Base-by-base conservation (phyloP, 345 rosid genomes). In the Balakata baccata region DNA sequence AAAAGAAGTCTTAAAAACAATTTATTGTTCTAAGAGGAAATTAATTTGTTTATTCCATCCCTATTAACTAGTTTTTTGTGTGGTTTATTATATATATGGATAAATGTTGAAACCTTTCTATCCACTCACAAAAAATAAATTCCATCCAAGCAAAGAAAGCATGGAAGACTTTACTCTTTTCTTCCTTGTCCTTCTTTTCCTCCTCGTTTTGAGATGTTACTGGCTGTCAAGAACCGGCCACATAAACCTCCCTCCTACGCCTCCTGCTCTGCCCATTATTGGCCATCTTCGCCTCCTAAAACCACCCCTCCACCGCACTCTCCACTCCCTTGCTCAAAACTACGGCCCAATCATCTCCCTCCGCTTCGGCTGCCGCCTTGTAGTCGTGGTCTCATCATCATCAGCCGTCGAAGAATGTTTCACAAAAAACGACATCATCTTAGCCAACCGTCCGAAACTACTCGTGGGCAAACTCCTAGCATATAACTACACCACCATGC, bases 321-420 rank as follows among this genome's bases (percentile, higher is more conserved):
- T 86, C 38, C 65, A 58, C 11, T 41, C 60, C 3, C 85, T 87
- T 49, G 77, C 88, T 1, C 66, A 74, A 18, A 68, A 77, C 4
- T 80, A 84, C 20, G 90, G 87, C 38, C 81, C 77, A 43, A 37
- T 80, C 45, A n/a, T 83, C 70, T 74, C 73, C n/a, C 83, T 83
- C 53, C 76, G 74, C 37, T 72, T 80, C 37, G 78, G 86, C 5
- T 64, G 60, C 16, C 75, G 73, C 51, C 66, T 7, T 1, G 77
- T 69, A 1, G 57, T 83, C 3, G 72, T 77, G 2, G 65, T 83
- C 37, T 77, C 83, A 0, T 83, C 83, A 6, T 23, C 74, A 4
- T 1, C 76, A 0, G 68, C 39, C 2, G 79, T 71, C 1, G 77
- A 74, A 38, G 84, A 81, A 70, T 78, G 75, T 74, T 77, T 77